Base-by-base conservation (phyloP, 2,329 filamentous ascomycete genomes). In the Penicillium sp. region DNA sequence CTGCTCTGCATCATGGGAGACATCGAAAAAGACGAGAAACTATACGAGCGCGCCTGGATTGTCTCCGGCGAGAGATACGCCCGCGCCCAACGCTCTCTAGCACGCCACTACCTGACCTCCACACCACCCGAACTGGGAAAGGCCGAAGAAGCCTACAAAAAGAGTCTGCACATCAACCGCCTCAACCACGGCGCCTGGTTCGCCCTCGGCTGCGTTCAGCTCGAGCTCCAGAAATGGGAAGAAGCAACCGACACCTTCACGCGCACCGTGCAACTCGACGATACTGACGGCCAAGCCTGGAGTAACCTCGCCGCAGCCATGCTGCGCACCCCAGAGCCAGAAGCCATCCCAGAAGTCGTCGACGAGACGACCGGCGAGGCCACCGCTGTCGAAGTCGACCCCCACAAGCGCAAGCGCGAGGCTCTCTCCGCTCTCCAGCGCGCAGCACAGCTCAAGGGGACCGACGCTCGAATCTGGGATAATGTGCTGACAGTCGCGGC, bases 1-100 rank as follows among this genome's bases (percentile, higher is more conserved):
- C 74, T 97, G 4, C 92, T 91, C 75, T 97, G 92, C 65, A 96
- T 99, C 49, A 76, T 99, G 1, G 93, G 92, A 14, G 93, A 99
- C 60, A 79, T 99, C 13, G 88, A 95, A 58, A 77, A 83, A 18
- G 80, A 93, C 9, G 78, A 86, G 0, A 68, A 73, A 9, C 82
- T 91, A 72, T 99, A 95, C 72, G 81, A 88, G 56, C 86, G 86
- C 12, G 90, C 92, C 0, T 99, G 93, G 93, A 81, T 86, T 16
- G 81, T 95, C 0, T 96, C 91, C 0, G 84, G 84, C 2, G 70
- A 83, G 41, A 82, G 91, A 12, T 99, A 89, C 65, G 85, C 90
- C 0, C 82, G 93, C 3, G 92, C 93, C 0, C 92, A 97, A 64
- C 84, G 88, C 48, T 93, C 89, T 0, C 77, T 99, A 0, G 93